Percentiles rank a stretch among this genome's conserved stretches.
phyloP scores from a whole-genome alignment of 495 filamentous ascomycete genomes.

The Pseudevernia furfuracea region DNA sequence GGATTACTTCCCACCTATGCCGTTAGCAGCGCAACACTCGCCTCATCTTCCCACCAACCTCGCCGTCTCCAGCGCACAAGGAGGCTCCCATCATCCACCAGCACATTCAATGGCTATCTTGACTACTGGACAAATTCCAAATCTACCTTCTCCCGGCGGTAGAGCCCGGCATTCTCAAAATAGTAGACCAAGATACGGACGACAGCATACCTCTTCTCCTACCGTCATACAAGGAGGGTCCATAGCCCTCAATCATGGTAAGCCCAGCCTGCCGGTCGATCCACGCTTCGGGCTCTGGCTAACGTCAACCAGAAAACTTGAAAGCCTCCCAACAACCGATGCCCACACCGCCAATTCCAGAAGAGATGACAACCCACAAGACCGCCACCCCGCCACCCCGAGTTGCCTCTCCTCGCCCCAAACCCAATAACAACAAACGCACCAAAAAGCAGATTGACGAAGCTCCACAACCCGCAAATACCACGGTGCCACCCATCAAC shows the following conservation, averaged over 20 bases:
- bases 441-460: slow-evolving; percentile 33
- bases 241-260: slow-evolving; percentile 30
- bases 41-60: slow-evolving; percentile 35
- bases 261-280: neutral
- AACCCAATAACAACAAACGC: slow-evolving; percentile 17
- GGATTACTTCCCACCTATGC: slow-evolving; percentile 90
- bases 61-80: slow-evolving; percentile 23
- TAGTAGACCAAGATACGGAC: slow-evolving; percentile 48
- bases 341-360: slow-evolving; percentile 49
- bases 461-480: slow-evolving; percentile 23
- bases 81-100: slow-evolving; percentile 28
- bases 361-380: slow-evolving; percentile 32
- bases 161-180: slow-evolving; percentile 38
- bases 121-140: slow-evolving; percentile 68
- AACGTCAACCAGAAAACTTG: slow-evolving; percentile 17
- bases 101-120: slow-evolving; percentile 65
- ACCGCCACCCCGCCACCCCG: slow-evolving; percentile 51
- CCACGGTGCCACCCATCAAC: slow-evolving; percentile 84
- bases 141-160: slow-evolving; percentile 76
- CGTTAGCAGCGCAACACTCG: slow-evolving; percentile 39
- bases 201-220: slow-evolving; percentile 78
- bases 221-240: slow-evolving; percentile 47
- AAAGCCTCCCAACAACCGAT: slow-evolving; percentile 33
- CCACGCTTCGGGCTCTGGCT: slow-evolving; percentile 3
- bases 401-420: slow-evolving; percentile 50